These are phyloP conservation scores for Diutina rugosa DNA, from an alignment of 1,139 yeast species.

Conservation along the genomic window DNA sequence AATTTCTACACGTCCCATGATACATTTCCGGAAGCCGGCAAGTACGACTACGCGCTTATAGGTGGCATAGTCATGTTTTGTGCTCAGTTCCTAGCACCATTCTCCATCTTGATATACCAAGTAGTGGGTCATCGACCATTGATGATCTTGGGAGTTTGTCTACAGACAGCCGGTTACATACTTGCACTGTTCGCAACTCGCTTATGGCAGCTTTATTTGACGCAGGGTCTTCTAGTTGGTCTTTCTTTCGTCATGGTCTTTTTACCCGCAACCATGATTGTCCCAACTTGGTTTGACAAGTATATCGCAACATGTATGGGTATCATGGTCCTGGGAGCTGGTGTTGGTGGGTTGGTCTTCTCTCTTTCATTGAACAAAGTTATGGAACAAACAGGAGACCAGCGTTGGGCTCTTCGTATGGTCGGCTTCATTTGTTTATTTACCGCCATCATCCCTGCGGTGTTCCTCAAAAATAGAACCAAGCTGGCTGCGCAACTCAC, in stretches of 20 bases:
- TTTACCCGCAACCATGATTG: conserved; percentile 17
- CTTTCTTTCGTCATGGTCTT: conserved; percentile 40
- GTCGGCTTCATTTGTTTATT: conserved; percentile 36
- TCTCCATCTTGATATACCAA: conserved; percentile 23
- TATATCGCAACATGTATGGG: conserved; percentile 50
- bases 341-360: conserved; percentile 52
- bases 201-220: conserved; percentile 51
- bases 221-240: conserved; percentile 61
- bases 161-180: conserved; percentile 46
- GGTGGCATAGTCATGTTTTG: conserved; percentile 52
- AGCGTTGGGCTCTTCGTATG: conserved; percentile 57
- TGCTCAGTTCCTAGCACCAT: conserved; percentile 48
- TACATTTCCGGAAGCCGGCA: conserved; percentile 43
- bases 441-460: conserved; percentile 18
- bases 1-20: conserved; percentile 35
- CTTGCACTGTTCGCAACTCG: conserved; percentile 52
- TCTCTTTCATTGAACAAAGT: conserved; percentile 35
- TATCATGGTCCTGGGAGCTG: conserved; percentile 47
- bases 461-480: conserved; percentile 13
- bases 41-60: conserved; percentile 51
- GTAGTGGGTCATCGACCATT: conserved; percentile 16
- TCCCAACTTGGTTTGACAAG: conserved; percentile 55
- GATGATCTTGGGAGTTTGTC: conserved; percentile 28
- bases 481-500: conserved; percentile 13
- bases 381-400: conserved; percentile 38